phyloP scores from a whole-genome alignment of 257 asterid genomes.

The Scutellaria galericulata region DNA sequence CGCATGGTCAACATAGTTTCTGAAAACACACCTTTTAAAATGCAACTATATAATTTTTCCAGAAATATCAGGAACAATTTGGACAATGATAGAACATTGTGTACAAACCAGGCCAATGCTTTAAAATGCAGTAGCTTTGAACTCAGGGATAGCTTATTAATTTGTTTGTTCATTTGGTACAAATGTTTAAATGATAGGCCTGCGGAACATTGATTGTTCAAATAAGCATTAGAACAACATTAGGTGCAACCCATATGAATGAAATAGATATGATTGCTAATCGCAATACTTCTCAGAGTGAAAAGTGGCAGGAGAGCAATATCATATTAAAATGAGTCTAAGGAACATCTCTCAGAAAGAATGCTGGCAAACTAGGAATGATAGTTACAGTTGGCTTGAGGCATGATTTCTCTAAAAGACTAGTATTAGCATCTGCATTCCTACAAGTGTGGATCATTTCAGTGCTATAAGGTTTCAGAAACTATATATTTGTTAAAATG shows the following conservation, averaged over 20 bases:
- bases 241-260: not conserved
- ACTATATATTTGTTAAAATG: slow-evolving; percentile 5
- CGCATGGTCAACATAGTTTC: slow-evolving; percentile 11
- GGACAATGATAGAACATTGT: not conserved
- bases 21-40: slow-evolving; percentile 13
- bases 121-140: slow-evolving; percentile 29
- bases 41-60: not conserved
- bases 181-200: not conserved
- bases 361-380: slow-evolving; percentile 19
- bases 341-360: slow-evolving; percentile 17
- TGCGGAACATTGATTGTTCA: not conserved
- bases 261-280: not conserved
- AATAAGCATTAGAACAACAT: not conserved
- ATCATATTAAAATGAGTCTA: not conserved
- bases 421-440: not conserved
- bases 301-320: slow-evolving; percentile 5
- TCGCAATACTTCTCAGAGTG: not conserved
- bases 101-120: not conserved
- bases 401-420: not conserved
- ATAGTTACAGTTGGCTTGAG: not conserved
- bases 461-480: slow-evolving; percentile 18
- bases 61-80: slow-evolving; percentile 18
- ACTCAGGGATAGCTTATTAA: slow-evolving; percentile 5
- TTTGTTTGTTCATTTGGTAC: not conserved
- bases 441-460: slow-evolving; percentile 3